Evolutionary conservation across 2,329 filamentous ascomycete genomes (phyloP), one percentile per base, ranked within the genome.

Genomic region (Neonectria punicea): DNA sequence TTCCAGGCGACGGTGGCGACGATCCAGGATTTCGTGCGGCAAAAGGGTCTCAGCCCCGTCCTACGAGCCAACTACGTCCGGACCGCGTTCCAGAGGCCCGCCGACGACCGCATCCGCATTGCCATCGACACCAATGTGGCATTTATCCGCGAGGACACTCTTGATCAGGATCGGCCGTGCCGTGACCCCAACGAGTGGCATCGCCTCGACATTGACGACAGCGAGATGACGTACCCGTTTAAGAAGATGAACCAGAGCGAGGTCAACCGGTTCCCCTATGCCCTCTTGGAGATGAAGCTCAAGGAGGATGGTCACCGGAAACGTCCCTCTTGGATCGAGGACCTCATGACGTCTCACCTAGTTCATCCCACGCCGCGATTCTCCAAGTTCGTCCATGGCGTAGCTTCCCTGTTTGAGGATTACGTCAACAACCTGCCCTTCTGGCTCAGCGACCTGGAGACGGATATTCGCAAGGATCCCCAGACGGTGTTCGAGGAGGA

Each of bases 361-460:
- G 92, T 99, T 68, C 94, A 97, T 77, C 90, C 94, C 50, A 90
- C 92, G 0, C 93, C 94, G 1, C 89, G 92, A 55, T 99, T 99
- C 82, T 98, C 94, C 74, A 99, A 99, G 79, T 99, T 98, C 73
- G 92, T 97, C 2, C 95, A 99, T 74, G 96, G 96, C 66, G 90
- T 97, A 5, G 94, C 95, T 8, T 90, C 91, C 43, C 85, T 99
- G 2, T 98, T 98, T 72, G 96, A 98, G 74, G 93, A 99, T 79
- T 89, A 97, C 75, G 94, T 99, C 78, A 98, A 98, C 81, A 94
- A 89, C 67, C 90, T 98, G 75, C 96, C 96, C 14, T 98, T 98
- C 83, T 99, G 96, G 96, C 87, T 98, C 36, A 91, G 91, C 73
- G 92, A 97, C 67, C 86, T 98, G 47, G 95, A 98, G 76, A 93